These are phyloP conservation scores for Penicillium dipodomyicola DNA, from an alignment of 495 filamentous ascomycete genomes.

Conservation along the genomic window DNA sequence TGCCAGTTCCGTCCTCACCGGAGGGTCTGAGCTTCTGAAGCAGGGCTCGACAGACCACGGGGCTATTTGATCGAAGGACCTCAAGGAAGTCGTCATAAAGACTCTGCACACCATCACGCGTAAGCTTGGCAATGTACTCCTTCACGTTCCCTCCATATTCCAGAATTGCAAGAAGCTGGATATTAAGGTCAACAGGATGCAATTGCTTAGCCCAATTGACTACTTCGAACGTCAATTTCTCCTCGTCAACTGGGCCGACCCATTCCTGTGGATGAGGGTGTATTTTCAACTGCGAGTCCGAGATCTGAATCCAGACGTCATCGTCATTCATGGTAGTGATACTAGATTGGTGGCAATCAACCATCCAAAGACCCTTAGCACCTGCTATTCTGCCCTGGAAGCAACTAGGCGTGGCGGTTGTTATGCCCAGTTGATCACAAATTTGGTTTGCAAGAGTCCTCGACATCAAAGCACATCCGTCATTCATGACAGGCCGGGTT, in stretches of 20 bases:
- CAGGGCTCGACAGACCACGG: conserved; percentile 36
- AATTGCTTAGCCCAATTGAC: conserved; percentile 60
- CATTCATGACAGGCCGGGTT: conserved; percentile 65
- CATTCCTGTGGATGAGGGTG: conserved; percentile 54
- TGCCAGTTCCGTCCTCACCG: conserved; percentile 24
- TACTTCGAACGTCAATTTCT: conserved; percentile 72
- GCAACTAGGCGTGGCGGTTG: conserved; percentile 60
- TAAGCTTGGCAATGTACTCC: conserved; percentile 55
- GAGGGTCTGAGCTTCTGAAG: conserved; percentile 39
- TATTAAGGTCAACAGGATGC: conserved; percentile 64
- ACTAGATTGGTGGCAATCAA: conserved; percentile 47
- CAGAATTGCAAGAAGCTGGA: conserved; percentile 76
- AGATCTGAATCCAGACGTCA: conserved; percentile 72
- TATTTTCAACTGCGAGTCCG: conserved; percentile 79
- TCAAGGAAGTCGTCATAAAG: conserved; percentile 52
- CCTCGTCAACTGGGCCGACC: conserved; percentile 36
- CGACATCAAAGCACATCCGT: conserved; percentile 76
- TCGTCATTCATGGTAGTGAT: conserved; percentile 28
- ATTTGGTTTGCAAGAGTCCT: conserved; percentile 58
- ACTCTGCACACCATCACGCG: conserved; percentile 55
- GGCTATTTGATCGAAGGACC: conserved; percentile 49
- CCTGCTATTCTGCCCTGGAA: conserved; percentile 82
- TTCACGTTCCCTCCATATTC: conserved; percentile 60
- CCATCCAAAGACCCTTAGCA: conserved; percentile 88
- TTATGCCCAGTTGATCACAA: conserved; percentile 55